Percentiles rank a stretch among this genome's conserved stretches.
Conservation (phyloP, 192 early-diverging fungal species). For the Rhizophagus prolifer region DNA sequence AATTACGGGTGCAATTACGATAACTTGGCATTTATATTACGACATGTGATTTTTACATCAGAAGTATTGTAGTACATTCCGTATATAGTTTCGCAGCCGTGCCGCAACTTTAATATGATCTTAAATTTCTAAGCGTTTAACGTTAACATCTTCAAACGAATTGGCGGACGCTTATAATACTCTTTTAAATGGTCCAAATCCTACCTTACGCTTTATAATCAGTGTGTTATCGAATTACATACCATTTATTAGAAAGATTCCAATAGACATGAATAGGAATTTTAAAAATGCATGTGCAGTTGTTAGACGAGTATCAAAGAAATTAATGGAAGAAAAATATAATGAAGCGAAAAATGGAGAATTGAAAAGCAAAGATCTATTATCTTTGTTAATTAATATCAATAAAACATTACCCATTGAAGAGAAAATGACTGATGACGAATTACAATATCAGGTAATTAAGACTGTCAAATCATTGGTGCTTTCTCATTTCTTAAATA, state of each 20-base stretch:
- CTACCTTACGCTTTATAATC: constrained; percentile 25
- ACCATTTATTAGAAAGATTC: constrained; percentile 31
- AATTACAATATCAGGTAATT: constrained; percentile 45
- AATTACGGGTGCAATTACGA: too few species aligned
- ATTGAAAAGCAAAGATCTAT: constrained; percentile 39
- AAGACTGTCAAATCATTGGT: neutral
- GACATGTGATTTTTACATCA: too few species aligned
- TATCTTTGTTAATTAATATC: constrained; percentile 44
- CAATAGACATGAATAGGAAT: constrained; percentile 25
- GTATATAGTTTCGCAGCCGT: too few species aligned
- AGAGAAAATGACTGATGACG: constrained; percentile 39
- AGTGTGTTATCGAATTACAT: constrained; percentile 32
- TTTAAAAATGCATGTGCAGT: constrained; percentile 22
- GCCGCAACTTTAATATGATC: too few species aligned
- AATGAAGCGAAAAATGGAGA: constrained; percentile 24
- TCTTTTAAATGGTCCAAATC: constrained; percentile 25
- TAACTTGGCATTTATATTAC: too few species aligned
- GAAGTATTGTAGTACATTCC: too few species aligned
- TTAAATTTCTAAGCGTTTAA: too few species aligned
- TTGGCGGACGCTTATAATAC: constrained; percentile 45
- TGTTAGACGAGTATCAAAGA: constrained; percentile 37
- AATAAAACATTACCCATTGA: constrained; percentile 41
- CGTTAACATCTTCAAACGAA: constrained; percentile 39
- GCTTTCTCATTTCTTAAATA: neutral
- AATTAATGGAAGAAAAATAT: constrained; percentile 41